phyloP scores from a whole-genome alignment of 2,329 filamentous ascomycete genomes.

The Plectosphaerella cucumerina region DNA sequence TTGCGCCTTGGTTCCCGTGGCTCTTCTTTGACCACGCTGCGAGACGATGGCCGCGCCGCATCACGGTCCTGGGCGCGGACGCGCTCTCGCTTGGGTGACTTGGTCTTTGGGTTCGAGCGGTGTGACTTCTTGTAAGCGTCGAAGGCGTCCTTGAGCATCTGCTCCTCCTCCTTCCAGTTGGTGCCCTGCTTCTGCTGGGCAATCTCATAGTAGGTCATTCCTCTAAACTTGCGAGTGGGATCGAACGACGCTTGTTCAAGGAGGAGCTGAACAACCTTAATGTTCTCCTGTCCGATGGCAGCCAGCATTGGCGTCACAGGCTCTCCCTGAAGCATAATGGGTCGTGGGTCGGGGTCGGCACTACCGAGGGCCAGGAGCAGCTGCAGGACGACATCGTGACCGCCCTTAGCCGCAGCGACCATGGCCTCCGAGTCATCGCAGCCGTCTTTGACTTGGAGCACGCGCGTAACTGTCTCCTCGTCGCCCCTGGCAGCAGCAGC shows the following conservation, averaged over 20 bases:
- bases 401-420: constrained; percentile 86
- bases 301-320: constrained; percentile 90
- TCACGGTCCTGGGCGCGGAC: constrained; percentile 37
- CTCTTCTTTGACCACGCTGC: constrained; percentile 42
- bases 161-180: constrained; percentile 84
- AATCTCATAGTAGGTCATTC: constrained; percentile 82
- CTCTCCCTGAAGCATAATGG: constrained; percentile 60
- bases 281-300: constrained; percentile 84
- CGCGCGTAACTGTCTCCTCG: constrained; percentile 56
- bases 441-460: constrained; percentile 56
- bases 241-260: constrained; percentile 76
- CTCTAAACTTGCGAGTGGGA: constrained; percentile 71
- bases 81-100: constrained; percentile 42
- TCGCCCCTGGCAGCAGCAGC: constrained; percentile 58
- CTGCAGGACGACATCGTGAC: constrained; percentile 83
- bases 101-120: constrained; percentile 43
- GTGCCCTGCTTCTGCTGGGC: constrained; percentile 78
- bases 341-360: constrained; percentile 64
- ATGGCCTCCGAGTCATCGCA: constrained; percentile 78
- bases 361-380: constrained; percentile 67
- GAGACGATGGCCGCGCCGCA: constrained; percentile 32
- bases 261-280: constrained; percentile 78
- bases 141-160: constrained; percentile 72
- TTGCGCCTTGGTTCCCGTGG: constrained; percentile 39
- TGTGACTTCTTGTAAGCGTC: constrained; percentile 57